Evolutionary conservation across 108 stramenopile species (phyloP).

Genomic region (Nitzschia putrida): DNA sequence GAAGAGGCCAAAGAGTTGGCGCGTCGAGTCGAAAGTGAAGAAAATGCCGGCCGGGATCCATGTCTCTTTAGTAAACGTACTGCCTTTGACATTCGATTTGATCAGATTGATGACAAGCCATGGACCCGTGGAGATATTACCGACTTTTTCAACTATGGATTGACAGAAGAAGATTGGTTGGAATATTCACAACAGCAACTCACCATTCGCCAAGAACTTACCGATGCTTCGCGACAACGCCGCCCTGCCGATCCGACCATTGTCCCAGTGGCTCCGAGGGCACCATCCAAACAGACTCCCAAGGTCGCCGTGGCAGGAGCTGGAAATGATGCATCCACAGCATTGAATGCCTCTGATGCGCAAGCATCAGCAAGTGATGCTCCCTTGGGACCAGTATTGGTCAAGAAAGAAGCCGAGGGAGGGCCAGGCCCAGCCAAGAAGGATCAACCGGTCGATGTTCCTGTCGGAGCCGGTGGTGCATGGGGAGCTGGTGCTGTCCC

Average conservation of each 20-base stretch:
- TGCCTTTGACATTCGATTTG: conserved; percentile 89
- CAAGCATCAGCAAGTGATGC: too few relatives aligned
- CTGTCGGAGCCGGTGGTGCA: conserved; percentile 61
- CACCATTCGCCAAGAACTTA: conserved; percentile 83
- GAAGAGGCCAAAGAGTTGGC: conserved; percentile 74
- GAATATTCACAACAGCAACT: conserved; percentile 83
- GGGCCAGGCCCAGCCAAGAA: conserved; percentile 23
- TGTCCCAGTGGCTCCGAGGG: conserved; percentile 67
- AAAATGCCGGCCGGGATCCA: conserved; percentile 90
- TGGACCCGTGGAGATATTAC: conserved; percentile 76
- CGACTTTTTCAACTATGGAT: conserved; percentile 88
- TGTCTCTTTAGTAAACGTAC: conserved; percentile 87
- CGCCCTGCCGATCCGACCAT: conserved; percentile 77
- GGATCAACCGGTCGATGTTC: conserved; percentile 13
- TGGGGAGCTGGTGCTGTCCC: conserved; percentile 85
- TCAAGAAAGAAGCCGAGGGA: conserved; percentile 31
- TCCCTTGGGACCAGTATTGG: conserved; percentile 35
- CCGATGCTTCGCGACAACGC: conserved; percentile 79
- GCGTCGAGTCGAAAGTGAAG: conserved; percentile 73
- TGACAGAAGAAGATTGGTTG: conserved; percentile 85
- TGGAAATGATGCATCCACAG: conserved; percentile 30
- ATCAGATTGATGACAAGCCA: conserved; percentile 92
- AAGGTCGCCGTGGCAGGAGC: conserved; percentile 60
- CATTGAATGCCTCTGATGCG: conserved; percentile 23
- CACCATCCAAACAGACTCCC: conserved; percentile 66